Percentiles rank a stretch among this genome's conserved stretches.
Evolutionary conservation across 2,329 filamentous ascomycete species (phyloP).

Genomic region (Penicillium sp.): DNA sequence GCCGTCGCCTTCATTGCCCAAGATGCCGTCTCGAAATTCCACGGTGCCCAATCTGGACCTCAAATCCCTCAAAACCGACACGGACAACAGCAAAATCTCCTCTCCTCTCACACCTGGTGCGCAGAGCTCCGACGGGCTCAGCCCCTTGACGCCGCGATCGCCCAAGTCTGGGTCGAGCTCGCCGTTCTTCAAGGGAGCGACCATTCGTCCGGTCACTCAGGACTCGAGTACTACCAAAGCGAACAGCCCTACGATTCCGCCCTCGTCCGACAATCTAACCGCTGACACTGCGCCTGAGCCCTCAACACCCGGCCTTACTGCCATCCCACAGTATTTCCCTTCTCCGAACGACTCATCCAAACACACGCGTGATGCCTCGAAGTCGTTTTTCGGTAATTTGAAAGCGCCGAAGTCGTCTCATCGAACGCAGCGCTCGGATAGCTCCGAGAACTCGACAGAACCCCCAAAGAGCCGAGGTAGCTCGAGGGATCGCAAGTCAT

Average conservation of each 20-base stretch:
- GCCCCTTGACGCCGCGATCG: conserved; percentile 39
- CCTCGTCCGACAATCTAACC: conserved; percentile 26
- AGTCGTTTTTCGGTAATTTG: conserved; percentile 48
- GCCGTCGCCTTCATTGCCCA: conserved; percentile 13
- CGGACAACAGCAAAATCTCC: conserved; percentile 28
- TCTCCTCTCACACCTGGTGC: conserved; percentile 36
- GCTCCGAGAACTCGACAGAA: conserved; percentile 36
- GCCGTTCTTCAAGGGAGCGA: conserved; percentile 38
- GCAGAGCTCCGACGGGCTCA: conserved; percentile 36
- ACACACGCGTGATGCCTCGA: conserved; percentile 45
- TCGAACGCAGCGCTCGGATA: conserved; percentile 41
- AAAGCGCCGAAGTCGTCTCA: conserved; percentile 49
- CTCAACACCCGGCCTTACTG: conserved; percentile 44
- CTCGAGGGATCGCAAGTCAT: conserved; percentile 43
- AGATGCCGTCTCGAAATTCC: conserved; percentile 39
- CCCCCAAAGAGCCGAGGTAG: conserved; percentile 44
- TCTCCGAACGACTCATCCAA: conserved; percentile 42
- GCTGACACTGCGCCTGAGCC: conserved; percentile 31
- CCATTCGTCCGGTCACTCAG: conserved; percentile 43
- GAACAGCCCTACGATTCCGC: conserved; percentile 27
- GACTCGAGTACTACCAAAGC: conserved; percentile 32
- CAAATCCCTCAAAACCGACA: conserved; percentile 31
- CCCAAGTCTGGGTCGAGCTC: conserved; percentile 40
- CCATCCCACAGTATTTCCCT: conserved; percentile 46
- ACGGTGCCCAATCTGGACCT: conserved; percentile 40